Conservation (phyloP, 2,329 filamentous ascomycete genomes). For the Fusarium sp. region DNA sequence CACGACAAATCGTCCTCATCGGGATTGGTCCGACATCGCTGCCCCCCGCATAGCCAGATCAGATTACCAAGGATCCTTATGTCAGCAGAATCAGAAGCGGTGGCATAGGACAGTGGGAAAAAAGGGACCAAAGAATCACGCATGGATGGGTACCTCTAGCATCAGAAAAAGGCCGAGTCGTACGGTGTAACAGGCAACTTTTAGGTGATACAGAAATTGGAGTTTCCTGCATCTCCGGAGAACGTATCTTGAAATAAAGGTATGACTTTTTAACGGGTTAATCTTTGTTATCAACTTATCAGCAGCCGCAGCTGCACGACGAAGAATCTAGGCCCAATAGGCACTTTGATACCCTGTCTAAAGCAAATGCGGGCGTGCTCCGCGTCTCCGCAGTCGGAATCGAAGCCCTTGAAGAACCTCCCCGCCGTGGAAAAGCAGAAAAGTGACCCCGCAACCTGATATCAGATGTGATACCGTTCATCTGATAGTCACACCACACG, state of each 20-base stretch:
- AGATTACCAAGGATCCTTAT: constrained; percentile 42
- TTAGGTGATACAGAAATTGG: constrained; percentile 19
- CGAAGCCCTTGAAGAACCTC: constrained; percentile 25
- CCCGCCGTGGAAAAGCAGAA: constrained; percentile 45
- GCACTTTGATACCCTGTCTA: constrained; percentile 15
- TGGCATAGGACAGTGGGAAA: constrained; percentile 27
- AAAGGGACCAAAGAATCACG: constrained; percentile 1
- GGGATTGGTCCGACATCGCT: constrained; percentile 46
- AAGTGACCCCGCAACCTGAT: constrained; percentile 45
- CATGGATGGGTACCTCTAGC: not conserved
- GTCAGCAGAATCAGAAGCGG: constrained; percentile 41
- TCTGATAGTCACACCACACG: constrained; percentile 23
- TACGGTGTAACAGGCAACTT: constrained; percentile 42
- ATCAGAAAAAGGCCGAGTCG: constrained; percentile 25
- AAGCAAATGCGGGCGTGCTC: constrained; percentile 33
- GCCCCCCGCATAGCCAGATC: constrained; percentile 17
- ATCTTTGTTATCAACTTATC: constrained; percentile 31
- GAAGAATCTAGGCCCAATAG: constrained; percentile 21
- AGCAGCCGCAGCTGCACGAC: constrained; percentile 21
- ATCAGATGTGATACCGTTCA: constrained; percentile 40
- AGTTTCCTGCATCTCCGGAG: constrained; percentile 40
- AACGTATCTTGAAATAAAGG: constrained; percentile 8
- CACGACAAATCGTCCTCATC: constrained; percentile 30
- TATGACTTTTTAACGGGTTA: constrained; percentile 11
- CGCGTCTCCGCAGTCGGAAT: constrained; percentile 47